Evolutionary conservation across 176 grass and related monocot species (phyloP), one percentile per base, ranked within the genome.

Genomic region (Leersia perrieri): DNA sequence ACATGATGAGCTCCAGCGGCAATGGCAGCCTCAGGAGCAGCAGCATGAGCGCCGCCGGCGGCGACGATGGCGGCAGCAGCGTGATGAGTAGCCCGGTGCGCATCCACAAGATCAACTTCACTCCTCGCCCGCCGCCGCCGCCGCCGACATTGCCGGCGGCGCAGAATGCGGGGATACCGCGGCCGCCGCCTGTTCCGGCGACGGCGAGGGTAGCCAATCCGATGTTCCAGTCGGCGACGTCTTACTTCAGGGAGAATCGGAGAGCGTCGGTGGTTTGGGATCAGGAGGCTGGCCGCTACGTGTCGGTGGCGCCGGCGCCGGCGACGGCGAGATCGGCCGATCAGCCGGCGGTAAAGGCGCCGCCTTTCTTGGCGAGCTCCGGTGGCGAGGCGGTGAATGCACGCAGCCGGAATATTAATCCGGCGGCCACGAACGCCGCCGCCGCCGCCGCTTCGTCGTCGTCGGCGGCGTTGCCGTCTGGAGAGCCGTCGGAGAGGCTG

Each of bases 201-300:
- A 76, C 53, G 27, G 28, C 36, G 33, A 86, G 81, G 51, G 31
- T 84, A 61, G 67, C 71, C 40, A 94, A 87, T 42, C 89, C 89
- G 18, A 76, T 80, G 76, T 92, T 97, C 86, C 94, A 90, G 47
- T 81, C 89, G 41, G 85, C 86, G 30, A 78, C 91, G n/a, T 80
- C 89, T 1, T 80, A 78, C 79, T 60, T 90, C 25, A 67, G 91
- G 76, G 94, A 90, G 63, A 83, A 80, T 65, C 85, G 89, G 39
- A 97, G 73, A 44, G 53, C 84, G 26, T 97, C 94, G 0, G 91
- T 97, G 12, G 87, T 92, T 57, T 97, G 94, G 94, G 94, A 97
- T 86, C 94, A 91, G 85, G 94, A 97, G 33, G 87, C 94, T n/a
- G 87, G 91, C 16, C 87, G 94, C 18, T 97, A 94, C 1, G 87